Evolutionary conservation across 257 asterid species (phyloP), one percentile per base, ranked within the genome.

Genomic region (Pogostemon cablin): DNA sequence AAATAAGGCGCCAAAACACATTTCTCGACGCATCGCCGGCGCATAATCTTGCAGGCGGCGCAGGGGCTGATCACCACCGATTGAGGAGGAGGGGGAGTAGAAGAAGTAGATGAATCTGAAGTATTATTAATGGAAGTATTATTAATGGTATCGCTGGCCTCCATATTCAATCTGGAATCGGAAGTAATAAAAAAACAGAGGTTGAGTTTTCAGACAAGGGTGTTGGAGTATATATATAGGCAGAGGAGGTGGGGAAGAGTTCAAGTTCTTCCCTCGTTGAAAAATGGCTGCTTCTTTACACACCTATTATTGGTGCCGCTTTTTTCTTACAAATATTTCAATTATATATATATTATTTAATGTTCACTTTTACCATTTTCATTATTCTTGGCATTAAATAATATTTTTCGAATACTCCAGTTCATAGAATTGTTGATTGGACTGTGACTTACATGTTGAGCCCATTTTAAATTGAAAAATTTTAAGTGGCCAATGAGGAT

Each of bases 1-100:
- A 90, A 90, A 62, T 90, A 88, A 5, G 96, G 96, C 5, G 95
- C 95, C 80, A 90, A 61, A 9, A 90, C 89, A 25, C 96, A 90
- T 70, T 87, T 90, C 0, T 90, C 92, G 32, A 84, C 86, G 53
- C 96, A 90, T 42, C 95, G 77, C 59, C 95, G 80, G 42, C 96
- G 80, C 11, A 90, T 57, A 43, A 90, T 81, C 81, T 83, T 90
- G 74, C 96, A 90, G 43, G 96, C 96, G 35, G 96, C 95, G 39
- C 96, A 90, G 9, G 96, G 95, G 80, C 87, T 87, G 68, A 75
- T 37, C 1, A 79, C 59, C 3, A 67, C 75, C 8, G 76, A 62
- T n/a, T 50, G 76, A 8, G 65, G 55, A 43, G 74, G 54, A 15
- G 58, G 39, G 7, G 71, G 53, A 38, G 78, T 52, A 0, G 78